phyloP scores from a whole-genome alignment of 2,329 filamentous ascomycete species.

The Exophiala spinifera region DNA sequence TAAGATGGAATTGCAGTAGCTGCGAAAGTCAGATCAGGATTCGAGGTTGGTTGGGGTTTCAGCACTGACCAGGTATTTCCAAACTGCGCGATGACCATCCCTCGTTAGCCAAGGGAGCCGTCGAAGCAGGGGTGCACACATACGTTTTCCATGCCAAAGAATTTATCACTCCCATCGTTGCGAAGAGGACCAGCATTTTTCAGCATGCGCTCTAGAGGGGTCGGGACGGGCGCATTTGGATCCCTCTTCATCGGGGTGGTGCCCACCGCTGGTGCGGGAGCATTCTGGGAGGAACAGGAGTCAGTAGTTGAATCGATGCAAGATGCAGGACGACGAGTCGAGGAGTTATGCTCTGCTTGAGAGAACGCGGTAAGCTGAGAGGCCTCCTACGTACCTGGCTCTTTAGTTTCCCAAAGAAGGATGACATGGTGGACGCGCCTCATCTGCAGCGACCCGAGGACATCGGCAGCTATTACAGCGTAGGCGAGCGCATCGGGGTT shows the following conservation, averaged over 20 bases:
- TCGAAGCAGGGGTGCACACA: constrained; percentile 36
- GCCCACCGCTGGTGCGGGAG: constrained; percentile 14
- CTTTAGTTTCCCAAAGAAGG: constrained; percentile 55
- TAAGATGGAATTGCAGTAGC: constrained; percentile 97
- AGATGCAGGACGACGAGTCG: neutral
- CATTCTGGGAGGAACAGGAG: constrained; percentile 24
- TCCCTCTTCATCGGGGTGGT: constrained; percentile 56
- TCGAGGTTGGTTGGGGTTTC: constrained; percentile 12
- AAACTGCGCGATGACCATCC: constrained; percentile 58
- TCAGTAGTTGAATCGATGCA: constrained; percentile 1
- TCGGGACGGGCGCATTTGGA: constrained; percentile 54
- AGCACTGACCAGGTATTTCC: constrained; percentile 85
- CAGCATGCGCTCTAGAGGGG: constrained; percentile 70
- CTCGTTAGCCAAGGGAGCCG: constrained; percentile 31
- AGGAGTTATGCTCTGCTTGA: neutral
- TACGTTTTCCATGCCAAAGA: constrained; percentile 98
- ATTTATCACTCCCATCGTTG: constrained; percentile 91
- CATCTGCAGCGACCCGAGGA: constrained; percentile 28
- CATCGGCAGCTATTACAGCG: constrained; percentile 17
- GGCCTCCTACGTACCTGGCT: constrained; percentile 32
- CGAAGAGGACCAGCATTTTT: constrained; percentile 76
- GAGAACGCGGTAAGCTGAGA: neutral
- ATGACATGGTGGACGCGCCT: constrained; percentile 42
- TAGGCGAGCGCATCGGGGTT: constrained; percentile 11
- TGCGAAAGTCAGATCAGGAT: constrained; percentile 44